Evolutionary conservation across 148 eudicot species (phyloP), one percentile per base, ranked within the genome.

Genomic region (Persicaria maculosa): DNA sequence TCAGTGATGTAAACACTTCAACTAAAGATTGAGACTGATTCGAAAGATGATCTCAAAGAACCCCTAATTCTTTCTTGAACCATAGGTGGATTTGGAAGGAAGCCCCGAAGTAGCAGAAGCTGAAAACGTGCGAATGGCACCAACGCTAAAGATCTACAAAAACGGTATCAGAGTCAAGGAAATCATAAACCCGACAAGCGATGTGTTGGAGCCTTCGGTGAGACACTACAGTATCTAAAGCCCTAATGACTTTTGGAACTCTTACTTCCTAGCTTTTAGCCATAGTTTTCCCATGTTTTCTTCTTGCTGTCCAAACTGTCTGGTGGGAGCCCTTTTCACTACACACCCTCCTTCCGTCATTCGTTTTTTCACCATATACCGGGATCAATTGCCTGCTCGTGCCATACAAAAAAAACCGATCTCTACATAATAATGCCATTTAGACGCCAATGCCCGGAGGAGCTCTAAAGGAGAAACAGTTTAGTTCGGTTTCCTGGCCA

Each of bases 91-190:
- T 87, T 80, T 90, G 53, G 93, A 83, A 79, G 84, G 83, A 78
- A 82, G 77, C 81, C 80, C 83, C 0, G 86, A 76, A 10, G 69
- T 92, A 55, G 96, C 93, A 22, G 71, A 75, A 9, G 85, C 89
- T 2, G 93, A 95, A 79, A 88, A 79, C 19, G 92, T 91, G 72
- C 86, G 81, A 77, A 80, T 83, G n/a, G 89, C 83, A 25, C 97
- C 98, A 8, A 92, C 97, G 6, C 74, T 95, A 84, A 95, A 86
- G 85, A 86, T 95, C 52, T 95, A 95, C 85, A 92, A 82, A 80
- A 89, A 84, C 4, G 93, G 97, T 19, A 82, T 61, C 72, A 82
- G 89, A 59, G 82, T 92, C 71, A 92, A 92, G 81, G 98, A 92
- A 79, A 85, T 95, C 76, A 77, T 92, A 50, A 86, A 85, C 80